Evolutionary conservation across 1,284 basidiomycete genomes (phyloP).

Genomic region (Pisolithus thermaeus): DNA sequence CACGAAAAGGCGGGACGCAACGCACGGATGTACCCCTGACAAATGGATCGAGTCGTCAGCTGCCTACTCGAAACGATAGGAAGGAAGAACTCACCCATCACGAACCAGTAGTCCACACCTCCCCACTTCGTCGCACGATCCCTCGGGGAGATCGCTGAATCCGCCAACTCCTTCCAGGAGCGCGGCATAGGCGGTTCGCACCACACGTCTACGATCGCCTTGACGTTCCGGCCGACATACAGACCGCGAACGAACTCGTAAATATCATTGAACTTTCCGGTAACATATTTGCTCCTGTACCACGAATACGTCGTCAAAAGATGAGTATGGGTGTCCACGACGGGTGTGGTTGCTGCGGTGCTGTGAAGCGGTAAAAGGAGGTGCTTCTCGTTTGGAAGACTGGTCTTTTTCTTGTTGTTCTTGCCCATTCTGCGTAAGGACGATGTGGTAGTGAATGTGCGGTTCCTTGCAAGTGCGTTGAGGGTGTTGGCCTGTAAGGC

Average conservation of each 20-base stretch:
- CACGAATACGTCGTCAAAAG: conserved; percentile 61
- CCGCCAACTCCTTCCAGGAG: conserved; percentile 65
- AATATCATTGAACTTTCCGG: conserved; percentile 45
- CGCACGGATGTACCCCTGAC: conserved; percentile 71
- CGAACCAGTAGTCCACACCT: conserved; percentile 68
- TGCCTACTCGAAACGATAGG: conserved; percentile 1
- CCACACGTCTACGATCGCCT: conserved; percentile 76
- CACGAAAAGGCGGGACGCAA: conserved; percentile 4
- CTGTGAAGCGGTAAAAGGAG: conserved; percentile 28
- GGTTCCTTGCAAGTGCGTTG: neutral
- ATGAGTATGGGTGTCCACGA: conserved; percentile 80
- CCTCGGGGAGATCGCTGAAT: conserved; percentile 54
- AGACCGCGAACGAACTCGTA: conserved; percentile 62
- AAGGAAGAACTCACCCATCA: conserved; percentile 51
- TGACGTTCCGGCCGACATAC: conserved; percentile 51
- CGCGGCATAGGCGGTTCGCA: conserved; percentile 66
- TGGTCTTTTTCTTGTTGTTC: conserved; percentile 28
- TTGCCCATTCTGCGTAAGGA: conserved; percentile 24
- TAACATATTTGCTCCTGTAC: conserved; percentile 56
- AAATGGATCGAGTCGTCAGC: neutral
- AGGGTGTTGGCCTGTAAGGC: neutral
- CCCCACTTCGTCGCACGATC: conserved; percentile 49
- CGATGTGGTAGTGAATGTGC: conserved; percentile 1
- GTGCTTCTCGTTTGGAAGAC: conserved; percentile 24
- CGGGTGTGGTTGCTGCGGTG: conserved; percentile 28